Base-by-base conservation (phyloP, 345 rosid genomes). In the Lenwebbia sp. region DNA sequence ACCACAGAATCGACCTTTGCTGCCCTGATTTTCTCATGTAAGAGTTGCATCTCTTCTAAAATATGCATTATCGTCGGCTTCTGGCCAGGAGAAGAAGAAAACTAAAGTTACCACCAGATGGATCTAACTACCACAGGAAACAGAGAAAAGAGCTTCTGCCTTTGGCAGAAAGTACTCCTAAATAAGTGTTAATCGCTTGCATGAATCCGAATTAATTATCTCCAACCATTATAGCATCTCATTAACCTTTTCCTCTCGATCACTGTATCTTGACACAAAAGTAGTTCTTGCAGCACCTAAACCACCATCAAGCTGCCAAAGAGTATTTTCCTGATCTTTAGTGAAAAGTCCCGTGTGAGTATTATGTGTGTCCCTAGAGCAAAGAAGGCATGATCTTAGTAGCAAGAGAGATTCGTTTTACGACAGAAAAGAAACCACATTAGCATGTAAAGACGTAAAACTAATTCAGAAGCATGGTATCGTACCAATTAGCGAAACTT, bases 191-290 rank as follows among this genome's bases (percentile, higher is more conserved):
- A 65, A 60, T 30, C 17, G 23, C 44, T 54, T 57, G 70, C 33
- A 47, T 26, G 81, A 41, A 84, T 50, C 70, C 26, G 7, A 84
- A 70, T 28, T 30, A 30, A 85, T 28, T 28, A 50, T 26, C 49
- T 74, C 53, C 84, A 78, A 58, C 33, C 49, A 51, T n/a, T 41
- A 30, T 25, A 51, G 58, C 70, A 84, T 58, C 13, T 75, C 83
- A 81, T 87, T 82, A 53, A 92, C 94, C 94, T 88, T 91, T 84
- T 89, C 87, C 9, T 86, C 91, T 84, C 88, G 84, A 87, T 85
- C 82, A 21, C 62, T 70, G 40, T 52, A 88, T 89, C 91, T 83
- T n/a, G 85, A 87, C 88, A 87, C 88, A 58, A 89, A 83, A 2
- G 94, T 90, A 86, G 86, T 86, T 86, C 83, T 89, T 26, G 84